Percentiles rank a stretch among this genome's conserved stretches.
Evolutionary conservation across 2,329 filamentous ascomycete species (phyloP).

Genomic region (Pseudogymnoascus sp.): DNA sequence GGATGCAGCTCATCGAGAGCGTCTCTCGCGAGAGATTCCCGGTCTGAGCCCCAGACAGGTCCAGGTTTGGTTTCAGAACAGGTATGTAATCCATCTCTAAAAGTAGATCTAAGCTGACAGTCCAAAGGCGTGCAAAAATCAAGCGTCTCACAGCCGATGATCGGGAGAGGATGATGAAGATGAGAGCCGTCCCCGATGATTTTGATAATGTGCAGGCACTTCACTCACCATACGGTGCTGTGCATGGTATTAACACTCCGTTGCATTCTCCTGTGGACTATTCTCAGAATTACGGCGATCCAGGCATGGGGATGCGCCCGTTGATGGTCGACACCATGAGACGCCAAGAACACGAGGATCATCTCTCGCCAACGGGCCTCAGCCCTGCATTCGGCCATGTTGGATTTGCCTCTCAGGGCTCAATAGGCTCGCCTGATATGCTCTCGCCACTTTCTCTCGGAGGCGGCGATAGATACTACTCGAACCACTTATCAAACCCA

Average conservation of each 20-base stretch:
- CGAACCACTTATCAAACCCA: constrained; percentile 41
- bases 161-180: constrained; percentile 63
- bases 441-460: constrained; percentile 51
- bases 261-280: constrained; percentile 30
- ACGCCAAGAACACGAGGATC: constrained; percentile 51
- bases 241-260: constrained; percentile 29
- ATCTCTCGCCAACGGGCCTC: constrained; percentile 59
- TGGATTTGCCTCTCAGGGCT: constrained; percentile 50
- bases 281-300: constrained; percentile 46
- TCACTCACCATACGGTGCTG: constrained; percentile 54
- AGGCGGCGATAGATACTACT: constrained; percentile 49
- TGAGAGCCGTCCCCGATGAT: constrained; percentile 62
- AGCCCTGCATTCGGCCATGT: constrained; percentile 62
- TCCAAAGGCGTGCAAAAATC: constrained; percentile 59
- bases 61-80: constrained; percentile 97
- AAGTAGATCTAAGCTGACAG: constrained; percentile 8
- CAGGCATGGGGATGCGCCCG: constrained; percentile 52
- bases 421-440: constrained; percentile 46
- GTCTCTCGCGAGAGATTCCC: constrained; percentile 82
- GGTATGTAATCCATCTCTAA: constrained; percentile 48
- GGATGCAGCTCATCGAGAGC: constrained; percentile 82
- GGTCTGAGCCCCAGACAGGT: constrained; percentile 87
- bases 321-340: constrained; percentile 62
- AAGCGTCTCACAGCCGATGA: constrained; percentile 65
- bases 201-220: constrained; percentile 65